Conservation (phyloP, 768 basidiomycete species). For the Lyophyllum decastes region DNA sequence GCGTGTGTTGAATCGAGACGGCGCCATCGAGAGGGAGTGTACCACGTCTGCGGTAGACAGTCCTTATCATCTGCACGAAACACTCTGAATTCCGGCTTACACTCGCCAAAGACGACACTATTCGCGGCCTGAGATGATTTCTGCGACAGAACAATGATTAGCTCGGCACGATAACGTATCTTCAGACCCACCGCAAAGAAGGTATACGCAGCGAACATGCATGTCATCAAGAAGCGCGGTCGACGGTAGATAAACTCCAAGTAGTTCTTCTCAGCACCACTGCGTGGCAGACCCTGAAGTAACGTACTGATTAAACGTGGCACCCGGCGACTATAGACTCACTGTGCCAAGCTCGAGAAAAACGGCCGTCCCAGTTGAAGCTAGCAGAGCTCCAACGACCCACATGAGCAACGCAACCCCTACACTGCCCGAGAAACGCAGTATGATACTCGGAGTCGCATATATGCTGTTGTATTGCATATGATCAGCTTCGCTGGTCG, state of each 20-base stretch:
- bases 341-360: conserved; percentile 57
- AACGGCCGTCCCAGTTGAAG: conserved; percentile 66
- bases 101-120: conserved; percentile 44
- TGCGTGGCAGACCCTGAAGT: conserved; percentile 54
- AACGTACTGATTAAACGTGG: too few relatives aligned
- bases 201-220: conserved; percentile 41
- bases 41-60: too few relatives aligned
- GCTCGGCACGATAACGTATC: too few relatives aligned
- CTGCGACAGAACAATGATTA: too few relatives aligned
- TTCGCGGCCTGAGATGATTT: conserved; percentile 29
- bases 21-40: neutral
- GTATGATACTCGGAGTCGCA: conserved; percentile 60
- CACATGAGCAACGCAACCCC: conserved; percentile 71
- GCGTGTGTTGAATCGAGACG: conserved; percentile 22
- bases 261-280: conserved; percentile 75
- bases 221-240: conserved; percentile 58
- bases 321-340: too few relatives aligned
- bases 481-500: neutral
- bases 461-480: too few relatives aligned
- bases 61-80: too few relatives aligned
- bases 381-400: conserved; percentile 66
- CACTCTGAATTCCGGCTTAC: too few relatives aligned
- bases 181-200: too few relatives aligned
- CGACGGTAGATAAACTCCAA: conserved; percentile 60
- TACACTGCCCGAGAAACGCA: conserved; percentile 68